A percentile compares a stretch with the other conserved stretches of the same genome.
Conservation (phyloP, 2,329 filamentous ascomycete genomes). For the Exophiala xenobiotica region DNA sequence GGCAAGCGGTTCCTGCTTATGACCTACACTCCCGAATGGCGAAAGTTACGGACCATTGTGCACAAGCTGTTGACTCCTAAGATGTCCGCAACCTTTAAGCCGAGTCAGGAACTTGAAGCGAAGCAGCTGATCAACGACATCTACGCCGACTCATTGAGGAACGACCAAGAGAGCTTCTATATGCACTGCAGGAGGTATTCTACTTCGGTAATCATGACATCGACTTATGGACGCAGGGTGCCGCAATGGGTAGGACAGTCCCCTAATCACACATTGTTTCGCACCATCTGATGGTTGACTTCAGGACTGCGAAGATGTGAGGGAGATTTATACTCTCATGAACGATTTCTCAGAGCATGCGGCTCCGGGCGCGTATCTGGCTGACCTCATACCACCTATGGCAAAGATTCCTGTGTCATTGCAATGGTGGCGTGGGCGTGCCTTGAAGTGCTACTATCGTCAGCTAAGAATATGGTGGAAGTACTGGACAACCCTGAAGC, state of each 20-base stretch:
- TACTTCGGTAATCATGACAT: slow-evolving; percentile 16
- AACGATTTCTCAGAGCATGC: slow-evolving; percentile 12
- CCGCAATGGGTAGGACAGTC: not conserved
- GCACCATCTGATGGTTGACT: not conserved
- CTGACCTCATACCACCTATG: slow-evolving; percentile 18
- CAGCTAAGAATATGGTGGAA: slow-evolving; percentile 12
- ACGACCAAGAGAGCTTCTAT: slow-evolving; percentile 8
- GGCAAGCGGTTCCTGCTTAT: slow-evolving; percentile 44
- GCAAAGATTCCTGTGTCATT: slow-evolving; percentile 16
- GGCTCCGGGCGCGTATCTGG: slow-evolving; percentile 12
- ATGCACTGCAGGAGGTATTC: slow-evolving; percentile 18
- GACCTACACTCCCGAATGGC: slow-evolving; percentile 44
- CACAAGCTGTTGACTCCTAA: slow-evolving; percentile 40
- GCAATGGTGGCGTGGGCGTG: slow-evolving; percentile 13
- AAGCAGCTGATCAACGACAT: slow-evolving; percentile 48
- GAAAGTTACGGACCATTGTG: slow-evolving; percentile 40
- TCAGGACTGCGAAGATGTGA: slow-evolving; percentile 15
- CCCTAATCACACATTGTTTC: not conserved
- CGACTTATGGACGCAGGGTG: slow-evolving; percentile 16
- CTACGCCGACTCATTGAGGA: not conserved
- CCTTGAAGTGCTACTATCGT: slow-evolving; percentile 2
- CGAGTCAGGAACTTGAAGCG: slow-evolving; percentile 47
- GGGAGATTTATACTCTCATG: slow-evolving; percentile 13
- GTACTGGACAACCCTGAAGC: slow-evolving; percentile 15
- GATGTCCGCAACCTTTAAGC: slow-evolving; percentile 42